These are phyloP conservation scores for Calendula officinalis DNA, from an alignment of 129 eudicot species.

Conservation along the genomic window DNA sequence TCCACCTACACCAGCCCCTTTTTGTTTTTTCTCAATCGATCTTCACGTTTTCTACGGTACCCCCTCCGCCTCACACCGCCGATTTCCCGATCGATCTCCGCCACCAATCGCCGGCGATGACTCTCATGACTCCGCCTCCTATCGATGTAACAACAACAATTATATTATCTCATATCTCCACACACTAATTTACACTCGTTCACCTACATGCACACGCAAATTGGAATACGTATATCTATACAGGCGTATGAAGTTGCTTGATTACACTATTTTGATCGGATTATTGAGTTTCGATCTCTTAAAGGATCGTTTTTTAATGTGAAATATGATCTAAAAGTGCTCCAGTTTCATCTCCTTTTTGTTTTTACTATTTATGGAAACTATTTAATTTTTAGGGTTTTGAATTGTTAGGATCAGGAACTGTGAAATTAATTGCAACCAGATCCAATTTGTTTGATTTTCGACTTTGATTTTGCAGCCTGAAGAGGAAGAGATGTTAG, in stretches of 20 bases:
- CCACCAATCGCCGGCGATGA: conserved; percentile 51
- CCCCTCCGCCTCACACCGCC: conserved; percentile 19
- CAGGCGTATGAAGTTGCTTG: conserved; percentile 1
- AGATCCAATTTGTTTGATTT: conserved; percentile 31
- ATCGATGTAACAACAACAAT: conserved; percentile 37
- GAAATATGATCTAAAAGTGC: conserved; percentile 15
- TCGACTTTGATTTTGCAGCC: conserved; percentile 45
- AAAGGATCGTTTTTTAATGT: conserved; percentile 3
- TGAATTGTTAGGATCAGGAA: conserved; percentile 27
- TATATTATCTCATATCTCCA: neutral
- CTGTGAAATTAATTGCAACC: conserved; percentile 8
- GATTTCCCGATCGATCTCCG: conserved; percentile 36
- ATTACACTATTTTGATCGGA: neutral
- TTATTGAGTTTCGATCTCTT: conserved; percentile 19
- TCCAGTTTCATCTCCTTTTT: neutral
- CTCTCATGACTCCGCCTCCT: conserved; percentile 68
- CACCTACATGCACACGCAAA: conserved; percentile 23
- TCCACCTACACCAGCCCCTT: conserved; percentile 19
- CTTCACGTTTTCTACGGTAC: conserved; percentile 23
- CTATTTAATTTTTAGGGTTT: conserved; percentile 38
- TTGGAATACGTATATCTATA: neutral
- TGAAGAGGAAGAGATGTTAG: conserved; percentile 89
- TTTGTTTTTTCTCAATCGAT: conserved; percentile 19
- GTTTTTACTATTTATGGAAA: conserved; percentile 14
- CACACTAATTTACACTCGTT: conserved; percentile 5